Evolutionary conservation across 192 early-diverging fungal species (phyloP).

Genomic region (Coemansia sp.): DNA sequence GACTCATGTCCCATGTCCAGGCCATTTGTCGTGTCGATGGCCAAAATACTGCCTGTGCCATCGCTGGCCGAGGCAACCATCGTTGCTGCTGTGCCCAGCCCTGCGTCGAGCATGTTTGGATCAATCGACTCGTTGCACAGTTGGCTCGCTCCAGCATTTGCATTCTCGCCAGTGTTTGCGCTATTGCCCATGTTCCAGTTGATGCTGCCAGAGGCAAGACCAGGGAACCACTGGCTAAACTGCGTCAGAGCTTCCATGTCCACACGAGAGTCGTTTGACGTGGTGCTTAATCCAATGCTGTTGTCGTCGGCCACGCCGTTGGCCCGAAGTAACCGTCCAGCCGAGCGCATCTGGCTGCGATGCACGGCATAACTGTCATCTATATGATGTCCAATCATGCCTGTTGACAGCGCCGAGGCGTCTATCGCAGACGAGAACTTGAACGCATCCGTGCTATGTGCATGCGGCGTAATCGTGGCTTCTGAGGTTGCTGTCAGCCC

Average conservation of each 20-base stretch:
- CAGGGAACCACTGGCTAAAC: conserved; percentile 53
- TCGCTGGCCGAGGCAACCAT: conserved; percentile 9
- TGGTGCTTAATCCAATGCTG: conserved; percentile 51
- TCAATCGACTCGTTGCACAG: conserved; percentile 46
- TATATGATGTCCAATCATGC: no score
- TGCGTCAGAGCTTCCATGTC: conserved; percentile 47
- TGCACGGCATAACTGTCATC: conserved; percentile 6
- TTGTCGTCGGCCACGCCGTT: conserved; percentile 54
- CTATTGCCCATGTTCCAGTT: conserved; percentile 23
- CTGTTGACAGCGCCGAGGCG: not conserved
- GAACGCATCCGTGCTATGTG: conserved; percentile 7
- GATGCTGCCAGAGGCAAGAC: conserved; percentile 22
- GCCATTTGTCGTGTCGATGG: not conserved
- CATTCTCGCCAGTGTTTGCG: not conserved
- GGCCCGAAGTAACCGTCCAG: conserved; percentile 40
- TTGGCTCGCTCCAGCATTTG: conserved; percentile 1
- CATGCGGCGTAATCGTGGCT: conserved; percentile 3
- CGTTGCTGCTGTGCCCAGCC: conserved; percentile 20
- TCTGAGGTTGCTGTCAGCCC: not conserved
- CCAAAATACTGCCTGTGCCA: not conserved
- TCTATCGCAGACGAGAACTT: conserved; percentile 6
- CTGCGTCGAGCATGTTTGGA: conserved; percentile 50
- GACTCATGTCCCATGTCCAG: conserved; percentile 6
- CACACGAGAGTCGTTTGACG: conserved; percentile 17
- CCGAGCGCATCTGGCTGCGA: conserved; percentile 45